These are phyloP conservation scores for Danielia oregonensis DNA, from an alignment of 805 yeast genomes.

Conservation along the genomic window DNA sequence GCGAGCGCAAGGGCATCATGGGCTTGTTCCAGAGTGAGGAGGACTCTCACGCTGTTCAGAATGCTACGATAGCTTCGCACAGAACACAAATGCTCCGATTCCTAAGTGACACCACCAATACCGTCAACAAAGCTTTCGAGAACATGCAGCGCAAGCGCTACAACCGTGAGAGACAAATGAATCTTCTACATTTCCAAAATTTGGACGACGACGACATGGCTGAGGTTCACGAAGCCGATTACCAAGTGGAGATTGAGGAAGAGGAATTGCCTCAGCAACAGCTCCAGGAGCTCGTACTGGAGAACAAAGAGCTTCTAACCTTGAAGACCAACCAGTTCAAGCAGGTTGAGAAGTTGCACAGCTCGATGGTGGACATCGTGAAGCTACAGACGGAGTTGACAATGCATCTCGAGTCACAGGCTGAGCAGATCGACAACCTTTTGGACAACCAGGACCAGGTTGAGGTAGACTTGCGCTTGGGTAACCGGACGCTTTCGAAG, in stretches of 20 bases:
- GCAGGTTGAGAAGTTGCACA: conserved; percentile 57
- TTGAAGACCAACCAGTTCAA: conserved; percentile 57
- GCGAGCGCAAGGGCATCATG: conserved; percentile 16
- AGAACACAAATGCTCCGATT: conserved; percentile 49
- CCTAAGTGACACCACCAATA: conserved; percentile 41
- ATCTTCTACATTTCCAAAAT: conserved; percentile 38
- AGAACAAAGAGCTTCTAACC: conserved; percentile 53
- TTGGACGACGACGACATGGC: conserved; percentile 31
- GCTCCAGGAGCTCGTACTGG: conserved; percentile 52
- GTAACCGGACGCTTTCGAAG: conserved; percentile 64
- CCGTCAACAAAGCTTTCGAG: conserved; percentile 43
- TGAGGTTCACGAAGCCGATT: conserved; percentile 2
- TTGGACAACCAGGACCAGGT: conserved; percentile 66
- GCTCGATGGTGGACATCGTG: conserved; percentile 67
- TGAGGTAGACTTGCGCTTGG: conserved; percentile 59
- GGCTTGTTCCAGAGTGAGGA: conserved; percentile 30
- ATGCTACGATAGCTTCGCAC: conserved; percentile 36
- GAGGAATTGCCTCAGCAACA: conserved; percentile 41
- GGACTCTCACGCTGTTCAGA: conserved; percentile 28
- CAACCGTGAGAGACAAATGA: conserved; percentile 35
- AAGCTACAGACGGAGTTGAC: conserved; percentile 72
- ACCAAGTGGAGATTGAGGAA: conserved; percentile 10
- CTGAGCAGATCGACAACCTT: conserved; percentile 61
- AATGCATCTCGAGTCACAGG: conserved; percentile 68
- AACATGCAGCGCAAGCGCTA: conserved; percentile 47